These are phyloP conservation scores for Fremontodendron californicum DNA, from an alignment of 345 rosid species.

Conservation along the genomic window DNA sequence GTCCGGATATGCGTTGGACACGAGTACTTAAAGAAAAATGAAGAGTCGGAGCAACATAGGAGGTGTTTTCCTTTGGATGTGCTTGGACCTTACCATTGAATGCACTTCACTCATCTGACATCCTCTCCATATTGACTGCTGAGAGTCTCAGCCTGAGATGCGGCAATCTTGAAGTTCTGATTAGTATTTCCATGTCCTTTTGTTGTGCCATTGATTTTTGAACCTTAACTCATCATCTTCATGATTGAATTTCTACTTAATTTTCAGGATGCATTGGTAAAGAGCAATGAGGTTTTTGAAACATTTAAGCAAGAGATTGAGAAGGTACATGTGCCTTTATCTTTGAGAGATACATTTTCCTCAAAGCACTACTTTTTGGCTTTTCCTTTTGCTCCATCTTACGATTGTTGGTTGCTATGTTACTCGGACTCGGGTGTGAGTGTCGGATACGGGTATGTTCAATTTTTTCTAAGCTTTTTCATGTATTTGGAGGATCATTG, in stretches of 20 bases:
- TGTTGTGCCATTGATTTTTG: background rate
- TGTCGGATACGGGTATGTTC: background rate
- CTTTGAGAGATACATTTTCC: background rate
- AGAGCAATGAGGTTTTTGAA: slow-evolving; percentile 93
- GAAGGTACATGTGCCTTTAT: slow-evolving; percentile 43
- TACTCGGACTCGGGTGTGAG: background rate
- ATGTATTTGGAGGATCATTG: background rate
- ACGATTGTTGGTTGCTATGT: background rate
- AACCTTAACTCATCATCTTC: background rate
- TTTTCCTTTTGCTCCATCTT: background rate
- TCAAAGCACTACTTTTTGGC: background rate
- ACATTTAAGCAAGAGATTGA: slow-evolving; percentile 95
- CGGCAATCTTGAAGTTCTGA: background rate
- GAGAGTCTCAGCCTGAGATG: background rate
- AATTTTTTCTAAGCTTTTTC: background rate
- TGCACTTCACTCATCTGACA: background rate
- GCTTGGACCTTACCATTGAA: background rate
- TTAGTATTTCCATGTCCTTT: background rate
- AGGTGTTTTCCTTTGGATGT: background rate
- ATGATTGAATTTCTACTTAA: background rate
- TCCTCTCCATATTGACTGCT: background rate
- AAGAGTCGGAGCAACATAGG: no score
- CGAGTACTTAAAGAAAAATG: no score
- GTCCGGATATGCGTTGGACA: no score
- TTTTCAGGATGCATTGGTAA: slow-evolving; percentile 78